Evolutionary conservation across 176 grass and related monocot species (phyloP).

Genomic region (Bothriochloa decipiens): DNA sequence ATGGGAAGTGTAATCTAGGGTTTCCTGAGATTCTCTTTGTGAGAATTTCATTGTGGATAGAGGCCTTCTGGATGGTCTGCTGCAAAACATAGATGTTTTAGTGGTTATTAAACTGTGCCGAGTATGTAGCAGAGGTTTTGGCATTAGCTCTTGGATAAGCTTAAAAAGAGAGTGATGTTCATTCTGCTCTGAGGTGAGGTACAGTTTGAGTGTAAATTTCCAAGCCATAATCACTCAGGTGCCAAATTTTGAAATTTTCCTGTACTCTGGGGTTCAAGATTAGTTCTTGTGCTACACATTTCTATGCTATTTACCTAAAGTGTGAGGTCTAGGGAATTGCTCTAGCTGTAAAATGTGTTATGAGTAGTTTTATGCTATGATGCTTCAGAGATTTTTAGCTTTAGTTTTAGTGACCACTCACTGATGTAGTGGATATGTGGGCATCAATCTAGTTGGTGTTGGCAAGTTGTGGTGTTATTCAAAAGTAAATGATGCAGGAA

Average conservation of each 20-base stretch:
- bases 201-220: neutral
- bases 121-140: neutral
- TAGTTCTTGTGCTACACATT: neutral
- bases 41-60: neutral
- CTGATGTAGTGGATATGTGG: neutral
- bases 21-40: neutral
- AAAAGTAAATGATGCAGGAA: neutral
- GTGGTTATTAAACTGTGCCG: neutral
- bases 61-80: neutral
- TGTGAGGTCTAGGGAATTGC: neutral
- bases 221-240: neutral
- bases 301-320: neutral
- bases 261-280: neutral
- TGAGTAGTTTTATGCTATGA: neutral
- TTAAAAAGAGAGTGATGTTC: neutral
- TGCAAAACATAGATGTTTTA: neutral
- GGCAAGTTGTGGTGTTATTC: neutral
- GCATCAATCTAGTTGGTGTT: neutral
- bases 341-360: neutral
- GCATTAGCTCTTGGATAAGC: neutral
- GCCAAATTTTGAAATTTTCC: neutral
- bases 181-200: neutral
- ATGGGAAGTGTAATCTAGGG: neutral
- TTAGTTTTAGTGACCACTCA: neutral
- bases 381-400: conserved; percentile 3